Conservation (phyloP, 176 grass and related monocot species). For the Bonia amplexicaulis region DNA sequence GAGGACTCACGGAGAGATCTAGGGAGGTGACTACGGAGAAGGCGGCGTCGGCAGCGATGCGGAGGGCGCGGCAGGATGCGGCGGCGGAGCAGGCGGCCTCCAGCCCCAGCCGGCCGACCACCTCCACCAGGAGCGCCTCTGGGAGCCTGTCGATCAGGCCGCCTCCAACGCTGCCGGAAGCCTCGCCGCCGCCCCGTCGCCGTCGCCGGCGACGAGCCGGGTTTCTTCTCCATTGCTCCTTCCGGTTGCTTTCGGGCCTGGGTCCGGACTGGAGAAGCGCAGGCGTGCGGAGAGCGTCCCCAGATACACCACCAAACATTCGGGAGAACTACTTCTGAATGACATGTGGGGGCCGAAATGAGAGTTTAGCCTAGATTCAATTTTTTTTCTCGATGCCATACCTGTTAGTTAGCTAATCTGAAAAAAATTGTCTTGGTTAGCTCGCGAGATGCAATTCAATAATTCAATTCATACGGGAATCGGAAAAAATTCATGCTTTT, state of each 20-base stretch:
- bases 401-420: no score
- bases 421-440: no score
- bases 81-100: slow-evolving; percentile 75
- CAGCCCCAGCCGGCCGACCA: slow-evolving; percentile 59
- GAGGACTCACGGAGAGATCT: slow-evolving; percentile 27
- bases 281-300: background rate
- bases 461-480: no score
- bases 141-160: slow-evolving; percentile 56
- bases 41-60: slow-evolving; percentile 19
- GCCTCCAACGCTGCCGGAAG: background rate
- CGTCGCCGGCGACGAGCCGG: background rate
- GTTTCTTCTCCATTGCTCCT: slow-evolving; percentile 52
- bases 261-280: background rate
- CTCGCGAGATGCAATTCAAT: no score
- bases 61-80: slow-evolving; percentile 67
- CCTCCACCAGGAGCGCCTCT: slow-evolving; percentile 63
- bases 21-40: slow-evolving; percentile 23
- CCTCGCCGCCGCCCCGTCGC: slow-evolving; percentile 4
- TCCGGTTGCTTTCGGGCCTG: background rate
- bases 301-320: background rate
- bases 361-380: background rate
- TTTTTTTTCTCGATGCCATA: background rate
- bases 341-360: background rate
- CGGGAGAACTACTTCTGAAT: background rate
- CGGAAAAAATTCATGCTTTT: no score